These are phyloP conservation scores for Neodidymelliopsis sp. DNA, from an alignment of 2,329 filamentous ascomycete species.

Conservation along the genomic window DNA sequence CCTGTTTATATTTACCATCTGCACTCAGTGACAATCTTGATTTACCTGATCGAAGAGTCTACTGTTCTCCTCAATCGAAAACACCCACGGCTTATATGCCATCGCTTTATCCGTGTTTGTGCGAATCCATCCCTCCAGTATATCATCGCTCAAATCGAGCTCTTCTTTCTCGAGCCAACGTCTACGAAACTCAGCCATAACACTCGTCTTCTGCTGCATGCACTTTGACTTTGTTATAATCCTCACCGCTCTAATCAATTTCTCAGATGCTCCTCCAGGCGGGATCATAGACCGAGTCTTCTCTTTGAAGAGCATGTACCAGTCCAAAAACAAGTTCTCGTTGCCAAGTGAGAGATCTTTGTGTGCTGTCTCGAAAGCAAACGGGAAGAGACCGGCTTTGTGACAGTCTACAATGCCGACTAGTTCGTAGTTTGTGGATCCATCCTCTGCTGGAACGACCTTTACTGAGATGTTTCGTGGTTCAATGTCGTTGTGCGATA, in stretches of 20 bases:
- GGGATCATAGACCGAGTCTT: conserved; percentile 11
- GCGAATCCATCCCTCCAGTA: conserved; percentile 9
- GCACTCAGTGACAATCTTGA: conserved; percentile 12
- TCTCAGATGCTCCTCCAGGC: conserved; percentile 2
- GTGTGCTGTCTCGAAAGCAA: conserved; percentile 14
- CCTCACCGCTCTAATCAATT: conserved; percentile 5
- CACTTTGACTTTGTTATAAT: conserved; percentile 15
- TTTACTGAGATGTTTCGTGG: conserved; percentile 11
- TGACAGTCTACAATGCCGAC: conserved; percentile 12
- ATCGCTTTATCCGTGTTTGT: background rate
- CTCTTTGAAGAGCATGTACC: conserved; percentile 13
- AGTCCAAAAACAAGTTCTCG: conserved; percentile 13
- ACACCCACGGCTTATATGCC: conserved; percentile 3
- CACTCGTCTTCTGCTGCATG: conserved; percentile 15
- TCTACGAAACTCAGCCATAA: conserved; percentile 14
- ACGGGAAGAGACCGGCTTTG: conserved; percentile 12
- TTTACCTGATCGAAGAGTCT: conserved; percentile 11
- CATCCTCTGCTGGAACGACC: background rate
- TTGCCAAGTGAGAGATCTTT: conserved; percentile 16
- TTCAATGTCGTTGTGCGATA: conserved; percentile 15
- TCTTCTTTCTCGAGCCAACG: conserved; percentile 10
- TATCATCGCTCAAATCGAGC: conserved; percentile 6
- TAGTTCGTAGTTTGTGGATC: conserved; percentile 3
- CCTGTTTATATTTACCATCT: no score
- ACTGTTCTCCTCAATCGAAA: conserved; percentile 11